These are phyloP conservation scores for Onygenales sp. DNA, from an alignment of 2,329 filamentous ascomycete species.

Conservation along the genomic window DNA sequence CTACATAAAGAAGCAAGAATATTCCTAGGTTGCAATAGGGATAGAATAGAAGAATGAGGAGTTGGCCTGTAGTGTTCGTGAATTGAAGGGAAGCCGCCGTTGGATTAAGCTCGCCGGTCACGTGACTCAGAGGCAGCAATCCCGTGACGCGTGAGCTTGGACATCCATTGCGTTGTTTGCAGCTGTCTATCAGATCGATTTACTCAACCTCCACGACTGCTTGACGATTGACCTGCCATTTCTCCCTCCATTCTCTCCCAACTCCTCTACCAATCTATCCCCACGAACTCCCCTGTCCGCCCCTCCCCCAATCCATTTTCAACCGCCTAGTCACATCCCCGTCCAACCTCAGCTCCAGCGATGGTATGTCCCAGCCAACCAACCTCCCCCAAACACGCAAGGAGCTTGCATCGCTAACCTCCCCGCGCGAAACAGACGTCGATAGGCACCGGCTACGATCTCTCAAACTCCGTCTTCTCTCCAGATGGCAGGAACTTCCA, in stretches of 20 bases:
- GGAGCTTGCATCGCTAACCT: constrained; percentile 11
- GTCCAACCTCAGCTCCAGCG: not conserved
- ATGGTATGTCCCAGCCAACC: constrained; percentile 2
- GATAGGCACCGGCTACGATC: constrained; percentile 98
- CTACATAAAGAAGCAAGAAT: too few relatives aligned
- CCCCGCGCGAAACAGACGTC: constrained; percentile 59
- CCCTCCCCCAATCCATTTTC: not conserved
- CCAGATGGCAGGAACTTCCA: constrained; percentile 99
- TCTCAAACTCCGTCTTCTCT: constrained; percentile 98
- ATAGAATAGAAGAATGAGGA: too few relatives aligned
- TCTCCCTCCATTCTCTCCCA: not conserved
- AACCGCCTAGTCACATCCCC: not conserved
- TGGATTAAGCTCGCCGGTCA: constrained; percentile 3
- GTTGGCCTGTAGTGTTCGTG: too few relatives aligned
- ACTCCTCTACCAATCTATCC: not conserved
- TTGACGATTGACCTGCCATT: not conserved
- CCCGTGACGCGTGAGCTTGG: constrained; percentile 10
- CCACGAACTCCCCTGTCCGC: not conserved
- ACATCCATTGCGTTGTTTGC: not conserved
- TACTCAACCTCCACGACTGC: not conserved
- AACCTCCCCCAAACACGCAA: not conserved
- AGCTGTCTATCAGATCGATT: not conserved
- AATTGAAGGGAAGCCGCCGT: not conserved
- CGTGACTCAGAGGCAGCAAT: constrained; percentile 10
- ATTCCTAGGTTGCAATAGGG: too few relatives aligned